Percentiles rank a stretch among this genome's conserved stretches.
phyloP scores from a whole-genome alignment of 495 filamentous ascomycete species.

The Penicillium angulare region DNA sequence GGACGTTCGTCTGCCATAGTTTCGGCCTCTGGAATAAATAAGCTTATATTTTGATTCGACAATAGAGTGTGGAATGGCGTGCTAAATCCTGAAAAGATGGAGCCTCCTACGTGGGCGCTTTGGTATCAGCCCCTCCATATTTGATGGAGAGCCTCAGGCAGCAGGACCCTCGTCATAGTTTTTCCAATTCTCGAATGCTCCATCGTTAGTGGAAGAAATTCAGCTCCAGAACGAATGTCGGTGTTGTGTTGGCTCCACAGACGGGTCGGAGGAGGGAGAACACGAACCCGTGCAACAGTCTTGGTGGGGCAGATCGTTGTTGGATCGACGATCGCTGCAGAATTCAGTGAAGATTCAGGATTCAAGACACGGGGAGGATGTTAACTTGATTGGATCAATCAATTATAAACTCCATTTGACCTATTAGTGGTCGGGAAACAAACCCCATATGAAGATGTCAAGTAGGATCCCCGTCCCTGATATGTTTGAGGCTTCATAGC shows the following conservation, averaged over 20 bases:
- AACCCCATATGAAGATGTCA: too few species aligned
- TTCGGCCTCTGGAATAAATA: too few species aligned
- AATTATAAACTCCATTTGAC: too few species aligned
- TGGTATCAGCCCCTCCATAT: neutral
- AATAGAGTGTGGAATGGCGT: conserved; percentile 11
- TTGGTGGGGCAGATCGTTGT: conserved; percentile 3
- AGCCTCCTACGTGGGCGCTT: neutral
- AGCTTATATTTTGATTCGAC: neutral
- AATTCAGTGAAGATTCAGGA: neutral
- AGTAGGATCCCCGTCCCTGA: too few species aligned
- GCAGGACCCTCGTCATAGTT: neutral
- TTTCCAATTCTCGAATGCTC: neutral
- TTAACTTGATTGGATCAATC: too few species aligned
- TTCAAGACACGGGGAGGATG: too few species aligned
- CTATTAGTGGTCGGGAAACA: too few species aligned
- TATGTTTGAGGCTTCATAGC: too few species aligned
- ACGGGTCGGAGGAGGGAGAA: conserved; percentile 6
- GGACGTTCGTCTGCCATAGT: conserved; percentile 25
- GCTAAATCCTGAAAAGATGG: conserved; percentile 9
- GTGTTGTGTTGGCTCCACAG: conserved; percentile 11
- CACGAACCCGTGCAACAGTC: conserved; percentile 4
- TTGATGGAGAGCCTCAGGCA: neutral
- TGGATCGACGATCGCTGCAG: conserved; percentile 7
- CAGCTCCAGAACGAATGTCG: conserved; percentile 8
- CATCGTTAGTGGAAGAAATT: neutral